Conservation (phyloP, 352 stramenopile species). For the Pythium apleroticum region DNA sequence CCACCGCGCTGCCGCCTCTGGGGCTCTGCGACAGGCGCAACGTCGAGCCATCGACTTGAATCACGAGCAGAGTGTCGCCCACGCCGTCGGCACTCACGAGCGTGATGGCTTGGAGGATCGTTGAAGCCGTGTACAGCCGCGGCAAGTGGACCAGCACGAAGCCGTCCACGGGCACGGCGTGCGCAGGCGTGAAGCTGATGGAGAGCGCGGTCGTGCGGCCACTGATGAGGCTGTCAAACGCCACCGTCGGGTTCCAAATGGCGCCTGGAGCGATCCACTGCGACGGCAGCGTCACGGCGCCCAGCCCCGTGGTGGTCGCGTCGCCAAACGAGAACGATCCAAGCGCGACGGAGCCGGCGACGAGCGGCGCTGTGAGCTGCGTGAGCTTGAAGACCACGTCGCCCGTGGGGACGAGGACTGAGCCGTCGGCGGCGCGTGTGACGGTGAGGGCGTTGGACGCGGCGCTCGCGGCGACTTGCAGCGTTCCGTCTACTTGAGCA, state of each 20-base stretch:
- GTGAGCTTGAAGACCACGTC: conserved; percentile 13
- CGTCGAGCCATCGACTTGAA: not conserved
- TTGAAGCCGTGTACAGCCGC: conserved; percentile 38
- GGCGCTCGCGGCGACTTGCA: not conserved
- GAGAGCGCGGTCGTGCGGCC: conserved; percentile 37
- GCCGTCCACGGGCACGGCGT: conserved; percentile 41
- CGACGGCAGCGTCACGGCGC: conserved; percentile 21
- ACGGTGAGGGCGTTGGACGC: conserved; percentile 23
- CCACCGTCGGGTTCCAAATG: conserved; percentile 28
- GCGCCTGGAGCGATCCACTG: conserved; percentile 37
- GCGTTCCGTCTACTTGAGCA: conserved; percentile 18
- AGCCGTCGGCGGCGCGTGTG: conserved; percentile 30
- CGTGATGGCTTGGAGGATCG: not conserved
- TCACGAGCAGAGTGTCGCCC: conserved; percentile 7
- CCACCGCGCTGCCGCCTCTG: conserved; percentile 15
- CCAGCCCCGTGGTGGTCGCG: not conserved
- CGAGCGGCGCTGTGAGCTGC: conserved; percentile 15
- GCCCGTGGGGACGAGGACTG: not conserved
- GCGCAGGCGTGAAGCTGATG: conserved; percentile 32
- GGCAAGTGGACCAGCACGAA: conserved; percentile 49
- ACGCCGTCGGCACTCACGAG: not conserved
- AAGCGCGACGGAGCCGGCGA: conserved; percentile 27
- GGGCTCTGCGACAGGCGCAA: conserved; percentile 13
- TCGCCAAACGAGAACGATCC: conserved; percentile 33
- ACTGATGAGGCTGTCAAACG: conserved; percentile 34